Evolutionary conservation across 2,329 filamentous ascomycete species (phyloP), one percentile per base, ranked within the genome.

Genomic region (Didymella lethalis): DNA sequence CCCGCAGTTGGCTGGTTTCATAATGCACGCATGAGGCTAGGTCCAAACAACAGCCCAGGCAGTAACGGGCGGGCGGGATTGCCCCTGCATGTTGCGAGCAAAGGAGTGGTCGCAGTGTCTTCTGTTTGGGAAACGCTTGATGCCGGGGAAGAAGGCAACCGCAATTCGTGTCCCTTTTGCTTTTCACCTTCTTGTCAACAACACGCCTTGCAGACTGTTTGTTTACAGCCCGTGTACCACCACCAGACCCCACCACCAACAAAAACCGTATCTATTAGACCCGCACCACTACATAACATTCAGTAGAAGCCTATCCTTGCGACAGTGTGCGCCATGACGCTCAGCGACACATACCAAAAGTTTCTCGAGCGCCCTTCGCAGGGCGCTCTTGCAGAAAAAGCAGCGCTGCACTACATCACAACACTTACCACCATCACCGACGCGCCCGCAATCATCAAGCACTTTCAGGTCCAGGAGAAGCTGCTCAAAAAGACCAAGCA

Each of bases 401-500:
- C 81, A 47, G 75, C 78, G 12, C 74, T 84, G 67, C 88, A 94
- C 82, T 99, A 98, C 82, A 89, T 98, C 77, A 92, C 93, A 55
- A 97, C 94, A 7, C 89, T 93, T 12, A 92, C 89, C 32, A 86
- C 86, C 64, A 83, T 96, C 74, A 83, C 84, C 62, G 88, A 91
- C 67, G 78, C 90, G 46, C 84, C 88, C 50, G 86, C 91, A 46
- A 92, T 99, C 76, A 82, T 94, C 79, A 93, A 92, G 81, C 93
- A 98, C 79, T 80, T 97, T 63, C 83, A 82, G 70, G 84, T 84
- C 36, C 85, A 93, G 75, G 84, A 85, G 69, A 89, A 88, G 75
- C 85, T 91, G 74, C 82, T 97, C 73, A 90, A 89, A 78, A 96
- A 92, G 84, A 93, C 91, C 80, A 87, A 89, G 67, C 88, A 97